Percentiles rank a stretch among this genome's conserved stretches.
Evolutionary conservation across 768 basidiomycete genomes (phyloP).

Genomic region (Macrocybe gigantea): DNA sequence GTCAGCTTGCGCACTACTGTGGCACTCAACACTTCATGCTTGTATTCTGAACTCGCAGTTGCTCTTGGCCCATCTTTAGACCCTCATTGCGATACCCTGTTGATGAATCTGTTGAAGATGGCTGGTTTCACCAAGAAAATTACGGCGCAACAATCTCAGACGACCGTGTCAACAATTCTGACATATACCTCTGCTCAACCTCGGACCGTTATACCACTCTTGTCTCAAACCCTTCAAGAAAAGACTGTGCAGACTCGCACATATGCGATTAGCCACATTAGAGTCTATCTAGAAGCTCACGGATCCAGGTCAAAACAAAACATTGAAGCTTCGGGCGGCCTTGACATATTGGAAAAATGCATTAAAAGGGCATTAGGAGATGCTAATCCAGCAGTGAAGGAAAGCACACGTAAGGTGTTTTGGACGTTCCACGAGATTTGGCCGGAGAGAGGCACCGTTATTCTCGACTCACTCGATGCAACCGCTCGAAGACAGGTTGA

Average conservation of each 20-base stretch:
- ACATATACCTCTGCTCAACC: conserved; percentile 66
- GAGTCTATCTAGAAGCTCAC: conserved; percentile 69
- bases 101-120: conserved; percentile 80
- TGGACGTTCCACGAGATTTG: conserved; percentile 80
- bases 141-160: conserved; percentile 80
- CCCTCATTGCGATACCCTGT: conserved; percentile 69
- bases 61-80: conserved; percentile 68
- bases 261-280: conserved; percentile 64
- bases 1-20: conserved; percentile 90
- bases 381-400: conserved; percentile 73
- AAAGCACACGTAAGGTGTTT: conserved; percentile 64
- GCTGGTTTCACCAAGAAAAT: conserved; percentile 91
- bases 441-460: conserved; percentile 57
- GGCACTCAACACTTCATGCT: conserved; percentile 65
- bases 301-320: conserved; percentile 52
- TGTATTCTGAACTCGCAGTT: conserved; percentile 70
- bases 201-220: conserved; percentile 57
- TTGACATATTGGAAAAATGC: conserved; percentile 69
- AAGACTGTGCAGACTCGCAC: conserved; percentile 75
- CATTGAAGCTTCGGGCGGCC: conserved; percentile 64
- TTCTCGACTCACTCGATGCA: conserved; percentile 65
- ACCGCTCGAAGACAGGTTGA: conserved; percentile 77
- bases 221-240: conserved; percentile 68
- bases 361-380: conserved; percentile 74
- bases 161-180: conserved; percentile 62